Conservation (phyloP, 176 grass and related monocot genomes). For the Aegilops bicornis region DNA sequence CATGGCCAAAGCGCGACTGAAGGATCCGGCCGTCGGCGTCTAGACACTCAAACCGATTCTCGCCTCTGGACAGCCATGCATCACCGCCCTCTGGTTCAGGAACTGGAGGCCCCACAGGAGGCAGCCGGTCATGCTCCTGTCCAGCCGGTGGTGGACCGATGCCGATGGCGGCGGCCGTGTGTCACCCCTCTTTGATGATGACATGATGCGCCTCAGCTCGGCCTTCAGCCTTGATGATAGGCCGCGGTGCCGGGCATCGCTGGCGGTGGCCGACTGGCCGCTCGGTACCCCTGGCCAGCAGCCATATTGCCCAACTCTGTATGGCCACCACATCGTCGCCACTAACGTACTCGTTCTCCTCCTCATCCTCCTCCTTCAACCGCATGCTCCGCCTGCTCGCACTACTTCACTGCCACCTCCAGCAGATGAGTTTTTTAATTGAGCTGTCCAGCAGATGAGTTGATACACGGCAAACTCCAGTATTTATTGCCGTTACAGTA, state of each 20-base stretch:
- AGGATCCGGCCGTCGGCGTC: slow-evolving; percentile 66
- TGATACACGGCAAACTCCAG: no score
- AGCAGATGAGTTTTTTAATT: no score
- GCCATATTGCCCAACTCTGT: slow-evolving; percentile 25
- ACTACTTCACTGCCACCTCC: neutral
- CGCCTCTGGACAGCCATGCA: slow-evolving; percentile 68
- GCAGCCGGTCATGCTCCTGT: slow-evolving; percentile 61
- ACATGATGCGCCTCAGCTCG: slow-evolving; percentile 51
- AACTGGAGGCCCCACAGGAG: slow-evolving; percentile 65
- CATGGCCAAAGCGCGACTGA: slow-evolving; percentile 60
- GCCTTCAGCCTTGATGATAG: slow-evolving; percentile 62
- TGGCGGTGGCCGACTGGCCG: no score
- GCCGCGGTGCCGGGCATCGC: neutral
- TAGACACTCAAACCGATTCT: slow-evolving; percentile 65
- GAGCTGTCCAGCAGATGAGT: no score
- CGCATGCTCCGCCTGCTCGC: slow-evolving; percentile 48
- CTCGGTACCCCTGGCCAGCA: neutral
- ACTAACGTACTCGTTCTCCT: slow-evolving; percentile 55
- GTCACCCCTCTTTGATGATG: neutral
- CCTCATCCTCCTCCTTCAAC: slow-evolving; percentile 56
- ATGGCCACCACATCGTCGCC: slow-evolving; percentile 47
- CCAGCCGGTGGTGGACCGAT: slow-evolving; percentile 25
- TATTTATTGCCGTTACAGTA: no score
- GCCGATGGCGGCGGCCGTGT: no score
- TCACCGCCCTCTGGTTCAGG: slow-evolving; percentile 58